phyloP scores from a whole-genome alignment of 2,329 filamentous ascomycete species.

The Alternaria viburni region DNA sequence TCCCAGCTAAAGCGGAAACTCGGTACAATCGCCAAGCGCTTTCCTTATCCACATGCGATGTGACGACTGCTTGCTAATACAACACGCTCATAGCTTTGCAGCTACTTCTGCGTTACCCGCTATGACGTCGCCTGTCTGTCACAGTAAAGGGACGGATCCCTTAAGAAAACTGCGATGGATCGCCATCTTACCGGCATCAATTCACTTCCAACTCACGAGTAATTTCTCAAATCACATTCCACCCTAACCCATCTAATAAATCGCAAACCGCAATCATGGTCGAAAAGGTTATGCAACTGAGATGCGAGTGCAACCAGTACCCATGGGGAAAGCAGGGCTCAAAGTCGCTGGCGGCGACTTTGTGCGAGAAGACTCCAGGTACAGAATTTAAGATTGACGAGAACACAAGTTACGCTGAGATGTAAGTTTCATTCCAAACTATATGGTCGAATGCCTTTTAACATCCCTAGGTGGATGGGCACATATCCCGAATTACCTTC shows the following conservation, averaged over 20 bases:
- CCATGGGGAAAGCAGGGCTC: constrained; percentile 74
- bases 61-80: constrained; percentile 21
- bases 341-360: constrained; percentile 68
- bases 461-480: constrained; percentile 67
- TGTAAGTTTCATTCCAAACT: constrained; percentile 43
- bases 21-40: constrained; percentile 6
- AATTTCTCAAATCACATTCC: neutral
- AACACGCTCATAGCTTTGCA: constrained; percentile 4
- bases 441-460: neutral
- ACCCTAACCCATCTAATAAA: neutral
- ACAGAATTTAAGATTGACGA: constrained; percentile 69
- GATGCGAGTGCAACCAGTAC: constrained; percentile 66
- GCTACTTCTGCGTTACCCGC: constrained; percentile 23
- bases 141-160: constrained; percentile 19
- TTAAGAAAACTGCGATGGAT: constrained; percentile 6
- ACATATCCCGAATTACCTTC: constrained; percentile 76
- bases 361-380: constrained; percentile 70
- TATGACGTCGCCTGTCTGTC: constrained; percentile 41
- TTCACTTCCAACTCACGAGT: neutral
- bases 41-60: neutral
- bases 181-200: neutral
- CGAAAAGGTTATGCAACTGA: constrained; percentile 60
- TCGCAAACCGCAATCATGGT: constrained; percentile 48
- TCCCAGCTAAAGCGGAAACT: neutral
- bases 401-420: constrained; percentile 67